Base-by-base conservation (phyloP, 768 basidiomycete genomes). In the Pleurotus tuoliensis region DNA sequence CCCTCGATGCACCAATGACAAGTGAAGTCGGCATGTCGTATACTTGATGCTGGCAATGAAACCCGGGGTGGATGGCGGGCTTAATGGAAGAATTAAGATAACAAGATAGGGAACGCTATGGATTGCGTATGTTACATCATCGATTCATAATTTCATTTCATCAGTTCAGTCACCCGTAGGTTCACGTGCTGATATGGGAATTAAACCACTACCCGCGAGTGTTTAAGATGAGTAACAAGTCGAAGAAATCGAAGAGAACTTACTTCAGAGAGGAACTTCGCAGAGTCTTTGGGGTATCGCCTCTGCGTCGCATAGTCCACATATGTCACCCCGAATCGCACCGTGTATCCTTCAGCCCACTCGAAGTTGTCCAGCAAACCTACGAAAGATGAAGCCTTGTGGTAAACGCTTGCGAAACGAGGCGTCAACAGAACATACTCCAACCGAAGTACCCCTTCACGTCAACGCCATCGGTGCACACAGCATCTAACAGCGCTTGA, bases 351-450 rank as follows among this genome's bases (percentile, higher is more conserved):
- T 58, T 88, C 86, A 18, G 83, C 81, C 85, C 87, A 86, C 66
- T 88, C 87, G 57, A 87, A 86, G 65, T 87, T 87, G 62, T 87
- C 85, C 57, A 88, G 62, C 46, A 88, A 71, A 69, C 83, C 82
- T 83, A 57, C 37, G 43, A 40, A 50, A 49, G n/a, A 37, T 41
- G 38, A 22, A 30, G 39, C 16, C 22, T 56, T 12, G 12, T 34
- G 24, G 38, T 16, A 18, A 53, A 5, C 16, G 5, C 25, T 30
- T 13, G 37, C 5, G 30, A 11, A 27, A 25, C 24, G 20, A 34
- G 30, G 37, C 43, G 13, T 1, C 15, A 51, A 43, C 25, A 39
- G 41, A 38, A 73, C 81, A 50, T 58, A 84, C 83, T 86, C 84
- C 85, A 87, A 3, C 83, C 79, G 66, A 87, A 86, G 65, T 87